Percentiles rank a stretch among this genome's conserved stretches.
Evolutionary conservation across 2,329 filamentous ascomycete genomes (phyloP).

Genomic region (Cladosporium velox): DNA sequence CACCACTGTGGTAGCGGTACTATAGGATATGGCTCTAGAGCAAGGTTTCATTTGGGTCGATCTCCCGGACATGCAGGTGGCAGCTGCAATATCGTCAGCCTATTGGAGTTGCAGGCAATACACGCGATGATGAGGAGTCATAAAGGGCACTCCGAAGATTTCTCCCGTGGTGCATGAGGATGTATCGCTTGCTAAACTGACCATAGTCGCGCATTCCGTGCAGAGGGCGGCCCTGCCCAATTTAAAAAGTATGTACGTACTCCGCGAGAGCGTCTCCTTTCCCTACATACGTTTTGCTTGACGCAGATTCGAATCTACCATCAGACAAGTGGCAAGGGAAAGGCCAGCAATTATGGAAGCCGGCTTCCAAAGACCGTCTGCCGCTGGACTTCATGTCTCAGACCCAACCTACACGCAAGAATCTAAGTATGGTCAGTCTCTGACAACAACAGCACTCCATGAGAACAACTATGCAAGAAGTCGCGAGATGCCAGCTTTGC

Average conservation of each 20-base stretch:
- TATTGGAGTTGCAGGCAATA: background rate
- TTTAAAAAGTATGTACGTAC: background rate
- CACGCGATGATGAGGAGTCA: background rate
- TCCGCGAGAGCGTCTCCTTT: background rate
- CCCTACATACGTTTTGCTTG: background rate
- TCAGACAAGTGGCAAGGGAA: background rate
- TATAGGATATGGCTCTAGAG: background rate
- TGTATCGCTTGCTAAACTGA: background rate
- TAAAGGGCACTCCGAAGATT: background rate
- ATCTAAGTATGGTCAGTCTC: background rate
- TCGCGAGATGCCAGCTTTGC: conserved; percentile 35
- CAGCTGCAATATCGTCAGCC: background rate
- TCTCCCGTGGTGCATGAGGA: background rate
- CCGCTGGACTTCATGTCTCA: background rate
- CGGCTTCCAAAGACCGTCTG: background rate
- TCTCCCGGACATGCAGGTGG: background rate
- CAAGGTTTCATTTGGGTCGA: background rate
- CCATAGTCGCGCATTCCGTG: background rate
- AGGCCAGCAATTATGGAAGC: background rate
- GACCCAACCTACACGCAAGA: background rate
- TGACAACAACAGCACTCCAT: background rate
- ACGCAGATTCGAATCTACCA: background rate
- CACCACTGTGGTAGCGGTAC: background rate
- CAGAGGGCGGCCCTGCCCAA: background rate
- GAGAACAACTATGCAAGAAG: background rate